phyloP scores from a whole-genome alignment of 2,329 filamentous ascomycete species.

The Eurotiales sp. region DNA sequence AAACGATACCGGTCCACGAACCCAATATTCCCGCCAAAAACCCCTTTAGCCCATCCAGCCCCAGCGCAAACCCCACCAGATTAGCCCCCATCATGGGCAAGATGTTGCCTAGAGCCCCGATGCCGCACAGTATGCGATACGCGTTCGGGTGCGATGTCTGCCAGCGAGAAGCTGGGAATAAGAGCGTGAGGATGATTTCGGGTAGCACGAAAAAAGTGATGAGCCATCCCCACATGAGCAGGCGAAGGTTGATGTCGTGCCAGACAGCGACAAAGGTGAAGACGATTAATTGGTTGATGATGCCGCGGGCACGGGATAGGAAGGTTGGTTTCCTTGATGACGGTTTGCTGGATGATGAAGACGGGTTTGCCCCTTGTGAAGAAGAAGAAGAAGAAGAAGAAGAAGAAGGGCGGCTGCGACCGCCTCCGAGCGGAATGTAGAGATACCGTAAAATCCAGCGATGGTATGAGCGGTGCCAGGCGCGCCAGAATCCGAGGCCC shows the following conservation, averaged over 20 bases:
- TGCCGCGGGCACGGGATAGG: constrained; percentile 53
- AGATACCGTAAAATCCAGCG: constrained; percentile 92
- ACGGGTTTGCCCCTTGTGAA: constrained; percentile 29
- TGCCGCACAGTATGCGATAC: constrained; percentile 75
- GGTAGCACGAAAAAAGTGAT: constrained; percentile 91
- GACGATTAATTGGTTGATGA: constrained; percentile 74
- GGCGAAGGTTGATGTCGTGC: constrained; percentile 90
- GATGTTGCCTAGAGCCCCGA: constrained; percentile 78
- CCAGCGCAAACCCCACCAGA: constrained; percentile 89
- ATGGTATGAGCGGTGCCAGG: constrained; percentile 94
- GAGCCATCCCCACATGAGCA: constrained; percentile 96
- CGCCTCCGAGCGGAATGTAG: constrained; percentile 84
- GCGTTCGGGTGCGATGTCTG: constrained; percentile 58
- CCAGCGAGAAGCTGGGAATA: constrained; percentile 75
- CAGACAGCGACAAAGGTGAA: constrained; percentile 97
- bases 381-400: constrained; percentile 38
- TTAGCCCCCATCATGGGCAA: constrained; percentile 97
- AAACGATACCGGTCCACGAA: constrained; percentile 71
- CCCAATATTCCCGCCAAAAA: constrained; percentile 72
- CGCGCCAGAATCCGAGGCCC: constrained; percentile 86
- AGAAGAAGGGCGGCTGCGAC: constrained; percentile 28
- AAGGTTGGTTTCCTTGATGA: constrained; percentile 21
- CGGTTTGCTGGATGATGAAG: constrained; percentile 12
- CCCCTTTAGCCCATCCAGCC: constrained; percentile 77
- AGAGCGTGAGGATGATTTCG: constrained; percentile 66